A percentile compares a stretch with the other conserved stretches of the same genome.
These are phyloP conservation scores for Gamarada debralockiae DNA, from an alignment of 495 filamentous ascomycete genomes.

Conservation along the genomic window DNA sequence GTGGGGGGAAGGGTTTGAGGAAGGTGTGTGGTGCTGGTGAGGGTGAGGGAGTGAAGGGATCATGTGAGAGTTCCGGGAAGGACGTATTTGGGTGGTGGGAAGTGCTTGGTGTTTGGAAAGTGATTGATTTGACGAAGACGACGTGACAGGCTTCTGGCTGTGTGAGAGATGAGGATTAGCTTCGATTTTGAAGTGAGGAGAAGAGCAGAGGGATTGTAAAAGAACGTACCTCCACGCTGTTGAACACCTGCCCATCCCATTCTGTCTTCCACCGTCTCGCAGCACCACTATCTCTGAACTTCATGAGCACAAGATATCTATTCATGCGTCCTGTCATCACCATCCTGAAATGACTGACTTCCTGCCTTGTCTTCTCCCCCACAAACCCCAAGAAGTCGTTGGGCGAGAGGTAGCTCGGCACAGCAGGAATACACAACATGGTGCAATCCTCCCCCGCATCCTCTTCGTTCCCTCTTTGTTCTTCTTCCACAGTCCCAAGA, in stretches of 20 bases:
- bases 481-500: slow-evolving; percentile 4
- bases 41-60: slow-evolving; percentile 61
- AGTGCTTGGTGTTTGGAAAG: slow-evolving; percentile 42
- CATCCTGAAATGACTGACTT: slow-evolving; percentile 94
- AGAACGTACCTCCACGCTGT: slow-evolving; percentile 78
- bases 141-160: slow-evolving; percentile 97
- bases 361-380: slow-evolving; percentile 80
- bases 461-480: slow-evolving; percentile 25
- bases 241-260: slow-evolving; percentile 94
- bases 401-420: slow-evolving; percentile 88
- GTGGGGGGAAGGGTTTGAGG: slow-evolving; percentile 83
- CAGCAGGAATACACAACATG: slow-evolving; percentile 91
- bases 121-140: slow-evolving; percentile 89
- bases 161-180: background rate
- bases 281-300: slow-evolving; percentile 72
- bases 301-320: slow-evolving; percentile 96
- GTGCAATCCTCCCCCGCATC: slow-evolving; percentile 64
- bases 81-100: slow-evolving; percentile 34
- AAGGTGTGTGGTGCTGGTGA: slow-evolving; percentile 45
- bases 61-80: slow-evolving; percentile 59
- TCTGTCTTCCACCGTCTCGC: slow-evolving; percentile 78
- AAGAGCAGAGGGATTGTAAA: too few relatives aligned
- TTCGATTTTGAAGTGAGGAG: background rate
- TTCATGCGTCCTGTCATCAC: slow-evolving; percentile 84
- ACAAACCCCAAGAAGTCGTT: slow-evolving; percentile 91